phyloP scores from a whole-genome alignment of 768 basidiomycete genomes.

The Brasilioporus rufonigricans region DNA sequence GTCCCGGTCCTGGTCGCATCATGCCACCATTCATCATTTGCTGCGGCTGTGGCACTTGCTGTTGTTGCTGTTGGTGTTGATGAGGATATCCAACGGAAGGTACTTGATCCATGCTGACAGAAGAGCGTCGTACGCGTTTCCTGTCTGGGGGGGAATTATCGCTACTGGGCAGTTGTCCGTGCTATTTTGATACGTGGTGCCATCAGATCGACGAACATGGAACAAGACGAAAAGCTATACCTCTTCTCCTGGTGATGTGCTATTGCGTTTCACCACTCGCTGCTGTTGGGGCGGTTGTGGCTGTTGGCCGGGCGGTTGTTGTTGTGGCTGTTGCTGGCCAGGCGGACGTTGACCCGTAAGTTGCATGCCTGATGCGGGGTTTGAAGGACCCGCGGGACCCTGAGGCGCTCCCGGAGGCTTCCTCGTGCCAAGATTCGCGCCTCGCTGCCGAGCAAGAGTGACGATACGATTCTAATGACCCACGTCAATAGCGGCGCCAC shows the following conservation, averaged over 20 bases:
- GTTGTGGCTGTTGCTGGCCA: constrained; percentile 27
- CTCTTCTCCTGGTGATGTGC: constrained; percentile 63
- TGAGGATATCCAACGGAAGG: constrained; percentile 35
- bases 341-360: constrained; percentile 42
- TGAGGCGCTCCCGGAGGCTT: constrained; percentile 29
- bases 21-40: constrained; percentile 41
- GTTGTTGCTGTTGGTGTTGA: constrained; percentile 17
- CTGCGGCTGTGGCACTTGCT: constrained; percentile 30
- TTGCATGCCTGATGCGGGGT: constrained; percentile 33
- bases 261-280: constrained; percentile 48
- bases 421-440: constrained; percentile 11
- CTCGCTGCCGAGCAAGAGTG: constrained; percentile 23
- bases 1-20: constrained; percentile 34
- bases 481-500: constrained; percentile 11
- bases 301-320: constrained; percentile 27
- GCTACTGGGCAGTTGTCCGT: constrained; percentile 45
- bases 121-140: constrained; percentile 53
- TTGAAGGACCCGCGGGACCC: constrained; percentile 28
- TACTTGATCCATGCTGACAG: constrained; percentile 42
- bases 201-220: constrained; percentile 2
- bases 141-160: constrained; percentile 57
- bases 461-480: constrained; percentile 38
- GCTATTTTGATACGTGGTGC: constrained; percentile 28
- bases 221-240: constrained; percentile 30
- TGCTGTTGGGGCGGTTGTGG: constrained; percentile 27